Evolutionary conservation across 495 filamentous ascomycete genomes (phyloP), one percentile per base, ranked within the genome.

Genomic region (Achaetomiella virescens): DNA sequence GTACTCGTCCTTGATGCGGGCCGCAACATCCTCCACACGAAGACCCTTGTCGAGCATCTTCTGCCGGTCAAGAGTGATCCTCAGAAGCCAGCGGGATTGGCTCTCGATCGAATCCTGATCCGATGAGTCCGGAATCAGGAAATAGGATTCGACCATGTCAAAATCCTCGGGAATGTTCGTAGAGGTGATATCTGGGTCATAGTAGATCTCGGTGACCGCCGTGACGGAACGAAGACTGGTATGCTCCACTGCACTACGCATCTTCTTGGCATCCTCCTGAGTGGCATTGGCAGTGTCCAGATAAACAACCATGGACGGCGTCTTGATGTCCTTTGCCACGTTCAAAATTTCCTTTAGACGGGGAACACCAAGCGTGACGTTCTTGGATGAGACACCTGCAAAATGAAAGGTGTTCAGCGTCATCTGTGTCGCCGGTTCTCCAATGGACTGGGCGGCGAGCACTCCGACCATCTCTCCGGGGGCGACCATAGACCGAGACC

Each of bases 401-500:
- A 99, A 97, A 81, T 99, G 93, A 85, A 99, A 99, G 25, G 93
- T 99, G 73, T 99, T 99, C 45, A 99, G 72, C 0, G 93, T 99
- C 93, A 99, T 99, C 75, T 99, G 93, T 2, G 93, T 99, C 42
- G 93, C 93, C 18, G 93, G 93, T 70, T 99, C 93, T 77, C 93
- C 93, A 70, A 99, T 97, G 24, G 91, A 97, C 73, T 99, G 93
- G 11, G 93, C 93, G 52, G 93, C 93, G 64, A 99, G 80, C 31
- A 97, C 95, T 69, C 93, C 93, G 52, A 97, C 95, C 93, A 99
- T 99, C 70, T 99, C 93, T 61, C 93, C 93, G 31, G 93, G 89
- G 58, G 82, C 85, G 35, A 95, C 93, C 52, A 81, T 77, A 42
- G 95, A 82, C 63, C 84, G 81, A 18, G 82, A 77, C 78, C 95